Evolutionary conservation across 768 basidiomycete genomes (phyloP).

Genomic region (Agrocybe pediades): DNA sequence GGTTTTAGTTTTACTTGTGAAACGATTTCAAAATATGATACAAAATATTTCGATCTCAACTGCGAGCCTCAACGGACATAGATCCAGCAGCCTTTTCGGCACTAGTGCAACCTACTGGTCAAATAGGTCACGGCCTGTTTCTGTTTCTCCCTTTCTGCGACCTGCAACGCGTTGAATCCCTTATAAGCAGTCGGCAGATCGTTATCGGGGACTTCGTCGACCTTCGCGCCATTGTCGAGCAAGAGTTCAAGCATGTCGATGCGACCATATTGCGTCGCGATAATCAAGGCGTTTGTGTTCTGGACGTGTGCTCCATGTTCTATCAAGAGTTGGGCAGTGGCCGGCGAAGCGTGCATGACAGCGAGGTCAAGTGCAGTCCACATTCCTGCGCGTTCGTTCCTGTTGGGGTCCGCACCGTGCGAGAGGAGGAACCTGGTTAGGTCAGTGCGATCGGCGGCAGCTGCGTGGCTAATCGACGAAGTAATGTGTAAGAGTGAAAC

Average conservation of each 20-base stretch:
- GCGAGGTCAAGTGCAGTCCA: neutral
- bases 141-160: neutral
- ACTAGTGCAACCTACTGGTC: neutral
- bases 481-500: neutral
- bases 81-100: no score
- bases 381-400: neutral
- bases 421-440: neutral
- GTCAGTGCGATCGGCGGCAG: neutral
- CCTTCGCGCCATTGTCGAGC: neutral
- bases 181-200: neutral
- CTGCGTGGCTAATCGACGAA: neutral
- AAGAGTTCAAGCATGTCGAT: neutral
- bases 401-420: neutral
- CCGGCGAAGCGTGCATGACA: neutral
- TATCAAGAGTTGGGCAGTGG: neutral
- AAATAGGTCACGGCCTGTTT: neutral
- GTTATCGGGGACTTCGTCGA: neutral
- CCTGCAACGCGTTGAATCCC: neutral
- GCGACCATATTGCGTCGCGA: neutral
- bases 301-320: no score
- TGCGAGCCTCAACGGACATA: no score
- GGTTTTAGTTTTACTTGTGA: no score
- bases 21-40: no score
- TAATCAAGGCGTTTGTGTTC: neutral
- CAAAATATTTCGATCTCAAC: no score